Evolutionary conservation across 75 land plant genomes (phyloP).

Genomic region (Chamaecyparis obtusa): DNA sequence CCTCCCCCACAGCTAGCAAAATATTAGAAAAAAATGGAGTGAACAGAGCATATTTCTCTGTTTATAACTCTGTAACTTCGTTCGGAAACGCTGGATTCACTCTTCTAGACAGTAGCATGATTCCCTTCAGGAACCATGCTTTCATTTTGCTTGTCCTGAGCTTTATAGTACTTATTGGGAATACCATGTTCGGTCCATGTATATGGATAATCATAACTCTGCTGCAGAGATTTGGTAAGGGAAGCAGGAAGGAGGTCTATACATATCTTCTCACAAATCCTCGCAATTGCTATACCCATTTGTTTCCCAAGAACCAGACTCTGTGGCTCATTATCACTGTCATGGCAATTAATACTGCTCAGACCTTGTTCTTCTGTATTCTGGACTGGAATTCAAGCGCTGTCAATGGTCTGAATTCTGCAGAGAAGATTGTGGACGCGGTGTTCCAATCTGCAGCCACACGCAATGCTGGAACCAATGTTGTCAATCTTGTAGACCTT

Average conservation of each 20-base stretch:
- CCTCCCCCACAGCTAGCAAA: background rate
- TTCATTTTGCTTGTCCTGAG: background rate
- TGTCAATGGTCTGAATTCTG: slow-evolving; percentile 4
- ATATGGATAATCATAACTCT: background rate
- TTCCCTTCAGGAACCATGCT: background rate
- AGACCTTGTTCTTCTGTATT: background rate
- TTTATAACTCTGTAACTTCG: background rate
- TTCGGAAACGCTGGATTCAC: slow-evolving; percentile 7
- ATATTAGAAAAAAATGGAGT: background rate
- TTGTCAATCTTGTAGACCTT: slow-evolving; percentile 17
- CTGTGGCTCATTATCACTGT: slow-evolving; percentile 16
- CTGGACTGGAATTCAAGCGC: background rate
- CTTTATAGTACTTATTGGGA: slow-evolving; percentile 8
- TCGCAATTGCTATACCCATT: slow-evolving; percentile 7
- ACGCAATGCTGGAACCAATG: slow-evolving; percentile 32
- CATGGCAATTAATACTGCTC: slow-evolving; percentile 8
- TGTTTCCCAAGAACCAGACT: slow-evolving; percentile 16
- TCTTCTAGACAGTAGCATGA: slow-evolving; percentile 6
- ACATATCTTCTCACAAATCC: slow-evolving; percentile 9
- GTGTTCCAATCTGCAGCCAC: slow-evolving; percentile 32
- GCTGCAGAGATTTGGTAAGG: background rate
- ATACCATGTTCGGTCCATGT: slow-evolving; percentile 14
- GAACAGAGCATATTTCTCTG: background rate
- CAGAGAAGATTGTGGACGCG: slow-evolving; percentile 26
- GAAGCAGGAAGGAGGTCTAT: background rate